These are phyloP conservation scores for Amylostereum areolatum DNA, from an alignment of 1,284 basidiomycete species.

Conservation along the genomic window DNA sequence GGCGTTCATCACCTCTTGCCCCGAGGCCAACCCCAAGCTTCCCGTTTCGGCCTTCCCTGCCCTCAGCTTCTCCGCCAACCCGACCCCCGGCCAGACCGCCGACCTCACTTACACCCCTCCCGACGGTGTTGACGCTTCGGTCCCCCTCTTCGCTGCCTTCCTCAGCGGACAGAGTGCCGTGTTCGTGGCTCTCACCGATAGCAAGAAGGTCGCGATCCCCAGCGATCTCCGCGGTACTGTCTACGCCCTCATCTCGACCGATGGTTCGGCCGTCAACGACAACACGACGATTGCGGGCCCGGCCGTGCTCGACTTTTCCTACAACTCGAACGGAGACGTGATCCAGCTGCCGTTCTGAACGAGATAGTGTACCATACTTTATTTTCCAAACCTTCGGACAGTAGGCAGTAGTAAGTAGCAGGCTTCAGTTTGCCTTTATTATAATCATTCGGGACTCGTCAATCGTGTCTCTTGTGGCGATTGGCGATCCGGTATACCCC, in stretches of 20 bases:
- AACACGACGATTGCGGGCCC: conserved; percentile 23
- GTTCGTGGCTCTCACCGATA: conserved; percentile 25
- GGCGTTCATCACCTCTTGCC: conserved; percentile 27
- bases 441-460: too few species aligned
- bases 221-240: conserved; percentile 22
- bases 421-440: too few species aligned
- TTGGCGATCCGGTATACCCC: too few species aligned
- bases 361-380: too few species aligned
- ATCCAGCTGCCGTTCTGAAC: neutral
- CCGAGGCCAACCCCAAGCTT: conserved; percentile 31
- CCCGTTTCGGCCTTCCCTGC: conserved; percentile 33
- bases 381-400: too few species aligned
- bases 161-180: conserved; percentile 29
- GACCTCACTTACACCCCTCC: conserved; percentile 17
- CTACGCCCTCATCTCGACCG: conserved; percentile 22
- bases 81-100: conserved; percentile 20
- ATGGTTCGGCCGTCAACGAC: conserved; percentile 19
- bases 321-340: conserved; percentile 12
- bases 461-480: too few species aligned
- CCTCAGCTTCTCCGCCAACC: conserved; percentile 20
- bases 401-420: too few species aligned
- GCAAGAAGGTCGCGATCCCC: conserved; percentile 27
- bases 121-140: conserved; percentile 15
- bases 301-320: conserved; percentile 22
- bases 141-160: conserved; percentile 31